Conservation (phyloP, 352 stramenopile species). For the Globisporangium polare region DNA sequence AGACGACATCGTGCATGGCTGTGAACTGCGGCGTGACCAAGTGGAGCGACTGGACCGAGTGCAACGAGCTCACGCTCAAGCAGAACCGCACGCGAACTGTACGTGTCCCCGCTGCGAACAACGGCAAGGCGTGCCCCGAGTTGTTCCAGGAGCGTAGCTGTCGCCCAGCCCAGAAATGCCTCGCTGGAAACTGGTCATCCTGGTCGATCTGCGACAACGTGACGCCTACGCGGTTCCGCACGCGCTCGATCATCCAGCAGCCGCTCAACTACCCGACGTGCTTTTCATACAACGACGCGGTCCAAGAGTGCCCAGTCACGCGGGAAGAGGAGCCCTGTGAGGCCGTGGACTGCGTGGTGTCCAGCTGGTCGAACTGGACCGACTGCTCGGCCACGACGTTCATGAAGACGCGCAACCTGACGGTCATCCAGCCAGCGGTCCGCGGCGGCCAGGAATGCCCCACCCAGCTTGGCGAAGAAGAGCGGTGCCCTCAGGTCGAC, state of each 20-base stretch:
- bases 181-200: conserved; percentile 40
- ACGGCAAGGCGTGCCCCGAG: conserved; percentile 35
- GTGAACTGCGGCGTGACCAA: conserved; percentile 51
- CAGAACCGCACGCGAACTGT: conserved; percentile 39
- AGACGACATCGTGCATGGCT: conserved; percentile 31
- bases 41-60: conserved; percentile 47
- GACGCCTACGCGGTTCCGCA: conserved; percentile 31
- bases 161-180: conserved; percentile 33
- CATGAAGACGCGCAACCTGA: conserved; percentile 33
- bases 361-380: conserved; percentile 45
- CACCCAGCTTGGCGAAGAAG: conserved; percentile 25
- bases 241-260: conserved; percentile 32
- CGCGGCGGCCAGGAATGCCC: conserved; percentile 40
- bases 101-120: conserved; percentile 27
- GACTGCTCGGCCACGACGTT: conserved; percentile 35
- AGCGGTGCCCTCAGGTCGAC: conserved; percentile 32
- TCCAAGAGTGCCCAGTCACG: conserved; percentile 29
- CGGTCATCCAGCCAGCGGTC: conserved; percentile 31
- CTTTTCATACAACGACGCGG: neutral
- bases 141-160: conserved; percentile 45
- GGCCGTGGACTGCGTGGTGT: conserved; percentile 46
- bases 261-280: neutral
- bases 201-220: conserved; percentile 42
- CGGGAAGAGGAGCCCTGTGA: conserved; percentile 39
- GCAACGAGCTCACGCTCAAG: conserved; percentile 24